phyloP scores from a whole-genome alignment of 169 alveolate genomes.

The Plasmodium gaboni region DNA sequence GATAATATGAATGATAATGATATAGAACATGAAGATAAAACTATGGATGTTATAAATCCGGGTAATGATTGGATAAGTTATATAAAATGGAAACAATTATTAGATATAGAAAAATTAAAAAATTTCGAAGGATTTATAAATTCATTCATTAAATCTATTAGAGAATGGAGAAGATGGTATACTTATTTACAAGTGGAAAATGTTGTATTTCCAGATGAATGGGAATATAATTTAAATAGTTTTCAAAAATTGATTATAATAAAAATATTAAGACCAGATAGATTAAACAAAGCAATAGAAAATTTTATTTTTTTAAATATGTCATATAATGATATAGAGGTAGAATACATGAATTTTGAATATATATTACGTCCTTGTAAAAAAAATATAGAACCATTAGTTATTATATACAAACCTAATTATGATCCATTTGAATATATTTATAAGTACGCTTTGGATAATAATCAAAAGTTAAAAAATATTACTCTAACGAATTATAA shows the following conservation, averaged over 20 bases:
- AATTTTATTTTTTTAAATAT: constrained; percentile 43
- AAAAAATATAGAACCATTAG: constrained; percentile 38
- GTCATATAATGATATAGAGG: constrained; percentile 68
- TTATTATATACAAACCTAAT: constrained; percentile 52
- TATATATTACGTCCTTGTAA: constrained; percentile 48
- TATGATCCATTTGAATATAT: constrained; percentile 75
- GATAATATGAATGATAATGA: constrained; percentile 25
- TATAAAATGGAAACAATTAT: constrained; percentile 48
- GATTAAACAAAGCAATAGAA: constrained; percentile 76
- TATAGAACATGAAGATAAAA: constrained; percentile 26
- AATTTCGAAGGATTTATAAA: constrained; percentile 72
- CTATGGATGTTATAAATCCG: constrained; percentile 45
- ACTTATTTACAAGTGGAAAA: constrained; percentile 70
- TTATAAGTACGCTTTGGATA: constrained; percentile 42
- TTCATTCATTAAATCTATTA: constrained; percentile 72
- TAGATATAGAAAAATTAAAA: constrained; percentile 72
- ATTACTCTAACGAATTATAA: constrained; percentile 48
- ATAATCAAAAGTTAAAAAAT: constrained; percentile 66
- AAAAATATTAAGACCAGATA: constrained; percentile 73
- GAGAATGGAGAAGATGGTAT: constrained; percentile 79
- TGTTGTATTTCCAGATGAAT: constrained; percentile 73
- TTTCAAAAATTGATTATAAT: constrained; percentile 75
- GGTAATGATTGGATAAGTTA: constrained; percentile 77
- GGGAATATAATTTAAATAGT: constrained; percentile 76
- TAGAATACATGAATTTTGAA: constrained; percentile 57